These are phyloP conservation scores for Geotrichum bryndzae DNA, from an alignment of 1,139 yeast species.

Conservation along the genomic window DNA sequence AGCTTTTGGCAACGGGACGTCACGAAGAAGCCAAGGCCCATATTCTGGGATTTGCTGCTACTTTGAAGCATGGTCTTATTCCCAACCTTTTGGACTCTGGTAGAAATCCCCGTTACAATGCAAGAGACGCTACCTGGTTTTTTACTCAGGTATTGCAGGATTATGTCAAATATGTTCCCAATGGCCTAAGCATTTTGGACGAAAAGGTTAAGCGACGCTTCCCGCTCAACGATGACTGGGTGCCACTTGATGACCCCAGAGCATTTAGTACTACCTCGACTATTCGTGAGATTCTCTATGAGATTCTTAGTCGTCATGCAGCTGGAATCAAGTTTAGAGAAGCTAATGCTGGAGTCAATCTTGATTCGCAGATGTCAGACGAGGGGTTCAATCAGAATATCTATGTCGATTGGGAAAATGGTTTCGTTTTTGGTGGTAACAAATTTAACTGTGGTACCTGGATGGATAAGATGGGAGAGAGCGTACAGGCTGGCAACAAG, in stretches of 20 bases:
- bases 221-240: slow-evolving; percentile 80
- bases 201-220: slow-evolving; percentile 76
- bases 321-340: slow-evolving; percentile 81
- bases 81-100: slow-evolving; percentile 93
- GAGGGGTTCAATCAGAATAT: slow-evolving; percentile 86
- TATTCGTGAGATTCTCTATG: slow-evolving; percentile 72
- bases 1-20: slow-evolving; percentile 71
- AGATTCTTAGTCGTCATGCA: slow-evolving; percentile 81
- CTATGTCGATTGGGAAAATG: slow-evolving; percentile 81
- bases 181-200: slow-evolving; percentile 60
- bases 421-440: slow-evolving; percentile 85
- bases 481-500: slow-evolving; percentile 69
- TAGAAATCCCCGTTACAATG: slow-evolving; percentile 87
- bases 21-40: slow-evolving; percentile 74
- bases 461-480: slow-evolving; percentile 99
- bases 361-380: slow-evolving; percentile 88
- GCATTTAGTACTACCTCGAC: slow-evolving; percentile 72
- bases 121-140: slow-evolving; percentile 97
- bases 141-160: slow-evolving; percentile 84
- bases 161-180: slow-evolving; percentile 60
- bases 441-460: slow-evolving; percentile 95
- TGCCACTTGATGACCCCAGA: slow-evolving; percentile 58
- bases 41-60: slow-evolving; percentile 80
- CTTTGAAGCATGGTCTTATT: slow-evolving; percentile 89
- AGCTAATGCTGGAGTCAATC: slow-evolving; percentile 85